Percentiles rank a stretch among this genome's conserved stretches.
These are phyloP conservation scores for Vaccinium myrtillus DNA, from an alignment of 148 eudicot species.

Conservation along the genomic window DNA sequence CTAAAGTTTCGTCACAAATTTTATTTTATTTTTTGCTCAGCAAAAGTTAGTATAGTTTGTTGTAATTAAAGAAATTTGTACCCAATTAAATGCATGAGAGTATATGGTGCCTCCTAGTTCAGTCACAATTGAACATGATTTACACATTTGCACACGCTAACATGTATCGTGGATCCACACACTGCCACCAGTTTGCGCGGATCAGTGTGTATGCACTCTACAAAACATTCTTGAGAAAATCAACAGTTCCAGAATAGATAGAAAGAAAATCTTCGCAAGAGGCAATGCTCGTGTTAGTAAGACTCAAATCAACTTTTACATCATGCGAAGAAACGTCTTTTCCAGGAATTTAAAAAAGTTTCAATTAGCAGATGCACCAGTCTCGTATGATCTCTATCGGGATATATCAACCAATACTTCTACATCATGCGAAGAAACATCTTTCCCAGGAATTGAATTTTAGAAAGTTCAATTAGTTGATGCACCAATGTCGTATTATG, in stretches of 20 bases:
- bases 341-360: neutral
- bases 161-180: no score
- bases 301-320: neutral
- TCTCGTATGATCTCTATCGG: neutral
- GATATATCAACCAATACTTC: neutral
- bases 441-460: neutral
- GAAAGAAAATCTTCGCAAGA: neutral
- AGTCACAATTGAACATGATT: no score
- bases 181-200: no score
- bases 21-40: no score
- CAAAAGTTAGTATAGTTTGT: no score
- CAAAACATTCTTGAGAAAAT: neutral
- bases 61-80: no score
- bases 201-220: neutral
- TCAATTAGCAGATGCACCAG: neutral
- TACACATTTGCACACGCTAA: no score
- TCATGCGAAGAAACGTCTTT: neutral
- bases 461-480: neutral
- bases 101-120: no score
- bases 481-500: neutral
- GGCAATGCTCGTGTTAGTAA: neutral
- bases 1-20: neutral
- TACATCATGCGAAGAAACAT: neutral
- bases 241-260: neutral
- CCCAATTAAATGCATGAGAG: no score